Evolutionary conservation across 257 asterid species (phyloP).

Genomic region (Buddleja alternifolia): DNA sequence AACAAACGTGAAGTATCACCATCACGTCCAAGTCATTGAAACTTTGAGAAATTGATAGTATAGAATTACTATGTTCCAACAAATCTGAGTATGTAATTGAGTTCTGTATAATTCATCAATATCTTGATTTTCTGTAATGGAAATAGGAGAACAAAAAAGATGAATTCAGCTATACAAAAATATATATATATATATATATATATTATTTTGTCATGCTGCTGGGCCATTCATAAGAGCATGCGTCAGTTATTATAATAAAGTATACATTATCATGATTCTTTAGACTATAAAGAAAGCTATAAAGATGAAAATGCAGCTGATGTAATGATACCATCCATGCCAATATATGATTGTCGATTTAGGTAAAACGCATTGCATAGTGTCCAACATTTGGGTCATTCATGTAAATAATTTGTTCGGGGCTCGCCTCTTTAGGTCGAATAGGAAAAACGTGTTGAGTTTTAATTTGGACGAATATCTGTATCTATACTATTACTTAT

Average conservation of each 20-base stretch:
- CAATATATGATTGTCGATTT: too few relatives aligned
- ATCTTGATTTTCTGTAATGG: slow-evolving; percentile 28
- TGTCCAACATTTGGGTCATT: too few relatives aligned
- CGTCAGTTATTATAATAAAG: slow-evolving; percentile 30
- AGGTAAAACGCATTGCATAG: too few relatives aligned
- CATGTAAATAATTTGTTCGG: too few relatives aligned
- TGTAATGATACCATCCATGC: slow-evolving; percentile 40
- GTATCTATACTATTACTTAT: too few relatives aligned
- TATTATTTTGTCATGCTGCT: slow-evolving; percentile 10
- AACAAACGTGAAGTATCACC: too few relatives aligned
- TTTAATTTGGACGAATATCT: too few relatives aligned
- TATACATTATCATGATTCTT: slow-evolving; percentile 40
- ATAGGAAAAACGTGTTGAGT: too few relatives aligned
- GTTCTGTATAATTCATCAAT: slow-evolving; percentile 29
- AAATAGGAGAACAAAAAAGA: background rate
- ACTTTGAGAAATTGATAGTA: too few relatives aligned
- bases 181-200: background rate
- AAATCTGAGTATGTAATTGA: slow-evolving; percentile 22
- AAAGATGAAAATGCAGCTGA: slow-evolving; percentile 38
- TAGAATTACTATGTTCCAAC: background rate
- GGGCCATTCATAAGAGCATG: slow-evolving; percentile 47
- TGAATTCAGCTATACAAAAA: background rate
- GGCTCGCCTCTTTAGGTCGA: too few relatives aligned
- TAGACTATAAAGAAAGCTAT: slow-evolving; percentile 41
- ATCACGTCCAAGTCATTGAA: too few relatives aligned